Evolutionary conservation across 108 stramenopile species (phyloP).

Genomic region (Cylindrotheca closterium): DNA sequence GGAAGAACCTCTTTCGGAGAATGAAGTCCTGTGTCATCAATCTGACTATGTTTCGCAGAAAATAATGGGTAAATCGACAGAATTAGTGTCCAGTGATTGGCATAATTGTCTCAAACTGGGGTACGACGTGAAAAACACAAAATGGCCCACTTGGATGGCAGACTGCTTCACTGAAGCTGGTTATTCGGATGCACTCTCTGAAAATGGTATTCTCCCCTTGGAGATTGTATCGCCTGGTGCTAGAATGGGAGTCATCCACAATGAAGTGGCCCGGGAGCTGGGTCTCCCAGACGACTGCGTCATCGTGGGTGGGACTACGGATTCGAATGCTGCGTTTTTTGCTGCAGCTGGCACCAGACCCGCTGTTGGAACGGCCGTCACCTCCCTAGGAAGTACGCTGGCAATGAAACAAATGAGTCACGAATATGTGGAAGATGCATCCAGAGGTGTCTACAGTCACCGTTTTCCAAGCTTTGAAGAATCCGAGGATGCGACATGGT

Average conservation of each 20-base stretch:
- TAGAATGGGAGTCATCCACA: constrained; percentile 69
- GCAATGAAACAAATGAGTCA: constrained; percentile 84
- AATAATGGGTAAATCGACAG: constrained; percentile 35
- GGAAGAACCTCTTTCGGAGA: constrained; percentile 49
- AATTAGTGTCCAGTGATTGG: constrained; percentile 70
- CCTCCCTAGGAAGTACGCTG: constrained; percentile 82
- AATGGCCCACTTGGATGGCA: constrained; percentile 74
- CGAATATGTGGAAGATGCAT: constrained; percentile 81
- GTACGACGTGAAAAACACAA: constrained; percentile 76
- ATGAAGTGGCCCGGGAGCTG: constrained; percentile 41
- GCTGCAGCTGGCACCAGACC: constrained; percentile 61
- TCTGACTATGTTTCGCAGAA: constrained; percentile 85
- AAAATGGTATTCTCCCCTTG: constrained; percentile 38
- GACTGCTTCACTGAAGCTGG: constrained; percentile 52
- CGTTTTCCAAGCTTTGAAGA: constrained; percentile 65
- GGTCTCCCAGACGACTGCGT: constrained; percentile 55
- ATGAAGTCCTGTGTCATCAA: constrained; percentile 88
- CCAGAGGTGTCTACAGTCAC: constrained; percentile 88
- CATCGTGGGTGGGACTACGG: constrained; percentile 91
- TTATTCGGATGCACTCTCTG: constrained; percentile 28
- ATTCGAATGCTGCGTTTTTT: constrained; percentile 92
- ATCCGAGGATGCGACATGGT: constrained; percentile 65
- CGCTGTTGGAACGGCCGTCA: constrained; percentile 79
- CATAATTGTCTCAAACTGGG: constrained; percentile 93
- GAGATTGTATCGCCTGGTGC: constrained; percentile 73